These are phyloP conservation scores for Datura wrightii DNA, from an alignment of 257 asterid species.

Conservation along the genomic window DNA sequence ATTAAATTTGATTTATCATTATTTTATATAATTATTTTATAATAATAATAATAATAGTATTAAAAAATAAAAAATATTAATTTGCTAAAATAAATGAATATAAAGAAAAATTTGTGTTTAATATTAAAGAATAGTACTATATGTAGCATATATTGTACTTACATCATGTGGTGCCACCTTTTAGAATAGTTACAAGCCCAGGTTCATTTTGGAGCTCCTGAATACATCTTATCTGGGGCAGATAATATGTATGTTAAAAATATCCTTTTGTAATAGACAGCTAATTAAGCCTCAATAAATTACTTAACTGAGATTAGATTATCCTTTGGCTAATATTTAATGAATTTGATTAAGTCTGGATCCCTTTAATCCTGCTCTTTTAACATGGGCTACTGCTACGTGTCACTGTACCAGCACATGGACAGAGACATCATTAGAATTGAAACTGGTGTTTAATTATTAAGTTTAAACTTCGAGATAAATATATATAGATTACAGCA, in stretches of 20 bases:
- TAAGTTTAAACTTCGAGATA: background rate
- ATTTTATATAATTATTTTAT: too few relatives aligned
- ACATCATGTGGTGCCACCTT: background rate
- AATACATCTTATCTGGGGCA: conserved; percentile 23
- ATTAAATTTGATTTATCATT: too few relatives aligned
- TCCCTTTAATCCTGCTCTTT: conserved; percentile 28
- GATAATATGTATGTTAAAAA: background rate
- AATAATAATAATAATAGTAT: too few relatives aligned
- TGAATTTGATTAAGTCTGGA: conserved; percentile 20
- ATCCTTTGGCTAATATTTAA: background rate
- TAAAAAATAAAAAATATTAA: too few relatives aligned
- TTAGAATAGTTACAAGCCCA: conserved; percentile 11
- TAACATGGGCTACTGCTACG: conserved; percentile 26
- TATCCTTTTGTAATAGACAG: background rate
- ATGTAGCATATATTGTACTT: background rate
- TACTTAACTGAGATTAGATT: background rate
- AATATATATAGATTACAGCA: background rate
- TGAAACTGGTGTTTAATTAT: conserved; percentile 9
- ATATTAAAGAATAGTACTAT: background rate
- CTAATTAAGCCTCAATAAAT: conserved; percentile 2
- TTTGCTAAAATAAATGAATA: too few relatives aligned
- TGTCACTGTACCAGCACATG: conserved; percentile 23
- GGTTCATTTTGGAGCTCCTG: conserved; percentile 33
- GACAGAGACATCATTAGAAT: conserved; percentile 8
- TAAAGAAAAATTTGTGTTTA: too few relatives aligned